A percentile compares a stretch with the other conserved stretches of the same genome.
Evolutionary conservation across 2,329 filamentous ascomycete species (phyloP).

Genomic region (Cladosporium velox): DNA sequence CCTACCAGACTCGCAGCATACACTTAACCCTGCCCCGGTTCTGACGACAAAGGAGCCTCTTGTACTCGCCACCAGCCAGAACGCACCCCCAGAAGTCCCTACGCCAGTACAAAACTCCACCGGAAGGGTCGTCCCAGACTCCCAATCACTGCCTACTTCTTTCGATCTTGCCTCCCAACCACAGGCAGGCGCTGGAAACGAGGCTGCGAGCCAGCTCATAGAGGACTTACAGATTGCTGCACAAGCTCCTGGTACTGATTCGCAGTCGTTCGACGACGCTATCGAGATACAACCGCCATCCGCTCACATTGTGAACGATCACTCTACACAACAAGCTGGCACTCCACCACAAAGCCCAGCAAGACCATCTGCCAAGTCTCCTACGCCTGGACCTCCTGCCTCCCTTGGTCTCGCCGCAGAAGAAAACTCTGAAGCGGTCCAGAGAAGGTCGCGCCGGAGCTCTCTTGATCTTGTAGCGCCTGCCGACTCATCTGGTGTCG

Average conservation of each 20-base stretch:
- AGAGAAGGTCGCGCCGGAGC: not conserved
- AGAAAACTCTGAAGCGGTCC: not conserved
- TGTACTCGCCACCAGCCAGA: constrained; percentile 1
- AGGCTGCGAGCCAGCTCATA: not conserved
- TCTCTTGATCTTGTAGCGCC: not conserved
- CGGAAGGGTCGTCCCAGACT: constrained; percentile 25
- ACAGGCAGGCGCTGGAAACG: not conserved
- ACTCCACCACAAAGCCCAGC: not conserved
- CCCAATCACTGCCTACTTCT: constrained; percentile 21
- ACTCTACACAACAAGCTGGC: not conserved
- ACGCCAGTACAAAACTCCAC: not conserved
- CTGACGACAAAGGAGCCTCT: not conserved
- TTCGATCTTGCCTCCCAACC: not conserved
- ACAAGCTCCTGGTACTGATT: not conserved
- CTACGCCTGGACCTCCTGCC: not conserved
- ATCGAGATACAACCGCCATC: not conserved
- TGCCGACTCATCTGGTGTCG: not conserved
- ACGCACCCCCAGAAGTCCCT: not conserved
- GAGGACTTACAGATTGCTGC: constrained; percentile 2
- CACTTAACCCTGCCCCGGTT: not conserved
- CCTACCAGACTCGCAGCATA: not conserved
- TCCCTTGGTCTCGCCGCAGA: not conserved
- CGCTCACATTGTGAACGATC: not conserved
- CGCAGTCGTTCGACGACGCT: not conserved
- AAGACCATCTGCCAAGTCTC: not conserved